These are phyloP conservation scores for Monosporascus sp. DNA, from an alignment of 2,329 filamentous ascomycete species.

Conservation along the genomic window DNA sequence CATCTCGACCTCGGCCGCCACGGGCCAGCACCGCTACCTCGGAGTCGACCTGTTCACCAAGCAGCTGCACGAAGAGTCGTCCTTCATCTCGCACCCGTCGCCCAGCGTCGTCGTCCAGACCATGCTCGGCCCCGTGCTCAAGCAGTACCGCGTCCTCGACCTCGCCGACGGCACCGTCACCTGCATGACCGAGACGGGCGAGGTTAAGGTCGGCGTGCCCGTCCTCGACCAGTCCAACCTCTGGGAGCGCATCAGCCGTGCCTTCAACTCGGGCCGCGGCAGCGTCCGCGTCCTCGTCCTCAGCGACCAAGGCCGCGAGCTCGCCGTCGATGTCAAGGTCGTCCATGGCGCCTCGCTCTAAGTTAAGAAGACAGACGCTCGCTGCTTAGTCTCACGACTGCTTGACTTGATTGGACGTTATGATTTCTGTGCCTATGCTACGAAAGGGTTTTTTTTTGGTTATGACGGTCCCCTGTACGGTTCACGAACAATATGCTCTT, in stretches of 20 bases:
- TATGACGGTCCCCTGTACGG: slow-evolving; percentile 5
- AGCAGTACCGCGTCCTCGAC: slow-evolving; percentile 99
- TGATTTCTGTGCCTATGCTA: no score
- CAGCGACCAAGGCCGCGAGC: slow-evolving; percentile 85
- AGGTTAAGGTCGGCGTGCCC: slow-evolving; percentile 92
- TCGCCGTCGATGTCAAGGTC: slow-evolving; percentile 98
- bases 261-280: slow-evolving; percentile 89
- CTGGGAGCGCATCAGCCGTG: slow-evolving; percentile 70
- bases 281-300: slow-evolving; percentile 94
- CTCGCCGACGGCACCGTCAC: slow-evolving; percentile 80
- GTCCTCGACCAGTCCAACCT: slow-evolving; percentile 95
- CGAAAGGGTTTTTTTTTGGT: not conserved
- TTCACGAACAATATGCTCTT: slow-evolving; percentile 1
- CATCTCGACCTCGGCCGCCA: slow-evolving; percentile 96
- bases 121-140: slow-evolving; percentile 99
- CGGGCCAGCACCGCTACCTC: slow-evolving; percentile 98
- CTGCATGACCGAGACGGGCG: slow-evolving; percentile 97
- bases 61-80: slow-evolving; percentile 98
- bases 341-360: slow-evolving; percentile 74
- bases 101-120: slow-evolving; percentile 98
- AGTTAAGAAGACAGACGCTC: slow-evolving; percentile 11
- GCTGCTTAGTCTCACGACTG: no score
- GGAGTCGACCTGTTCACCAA: slow-evolving; percentile 99
- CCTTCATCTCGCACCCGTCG: slow-evolving; percentile 93
- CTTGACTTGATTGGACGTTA: no score